Conservation (phyloP, 768 basidiomycete genomes). For the Amanita polypyramis region DNA sequence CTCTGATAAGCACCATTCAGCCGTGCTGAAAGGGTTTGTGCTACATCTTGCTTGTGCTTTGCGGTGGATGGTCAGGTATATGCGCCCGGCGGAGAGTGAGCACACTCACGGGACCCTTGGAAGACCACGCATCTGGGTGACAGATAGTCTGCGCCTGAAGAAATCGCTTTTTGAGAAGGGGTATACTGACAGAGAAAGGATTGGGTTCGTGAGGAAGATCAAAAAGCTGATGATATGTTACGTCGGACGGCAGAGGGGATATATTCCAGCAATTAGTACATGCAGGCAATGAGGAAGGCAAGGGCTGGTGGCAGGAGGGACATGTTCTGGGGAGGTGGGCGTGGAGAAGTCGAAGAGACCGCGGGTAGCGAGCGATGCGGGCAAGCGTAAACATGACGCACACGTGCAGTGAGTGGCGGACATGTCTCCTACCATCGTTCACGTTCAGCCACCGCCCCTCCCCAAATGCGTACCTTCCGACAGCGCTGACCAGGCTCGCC, state of each 20-base stretch:
- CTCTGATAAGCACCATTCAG: constrained; percentile 79
- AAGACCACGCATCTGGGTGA: constrained; percentile 83
- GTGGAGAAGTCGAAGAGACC: constrained; percentile 8
- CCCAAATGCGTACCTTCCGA: constrained; percentile 30
- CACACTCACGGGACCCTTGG: constrained; percentile 44
- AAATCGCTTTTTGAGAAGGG: constrained; percentile 53
- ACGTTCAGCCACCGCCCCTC: constrained; percentile 23
- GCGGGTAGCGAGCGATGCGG: constrained; percentile 1
- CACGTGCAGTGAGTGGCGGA: constrained; percentile 3
- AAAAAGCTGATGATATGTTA: constrained; percentile 61
- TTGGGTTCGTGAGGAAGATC: constrained; percentile 51
- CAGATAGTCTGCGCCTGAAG: constrained; percentile 62
- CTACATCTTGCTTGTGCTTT: constrained; percentile 47
- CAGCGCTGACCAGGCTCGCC: constrained; percentile 35
- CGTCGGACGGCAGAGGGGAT: constrained; percentile 39
- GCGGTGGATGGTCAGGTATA: constrained; percentile 7
- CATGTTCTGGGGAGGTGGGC: constrained; percentile 25
- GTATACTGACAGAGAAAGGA: constrained; percentile 59
- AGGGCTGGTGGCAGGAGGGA: constrained; percentile 47
- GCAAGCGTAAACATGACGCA: not conserved
- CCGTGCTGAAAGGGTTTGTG: constrained; percentile 57
- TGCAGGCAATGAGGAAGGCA: constrained; percentile 62
- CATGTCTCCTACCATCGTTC: constrained; percentile 8
- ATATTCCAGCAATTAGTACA: constrained; percentile 69
- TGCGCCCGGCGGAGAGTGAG: not conserved